These are phyloP conservation scores for Abrus pulchellus DNA, from an alignment of 306 rosid genomes.

Conservation along the genomic window DNA sequence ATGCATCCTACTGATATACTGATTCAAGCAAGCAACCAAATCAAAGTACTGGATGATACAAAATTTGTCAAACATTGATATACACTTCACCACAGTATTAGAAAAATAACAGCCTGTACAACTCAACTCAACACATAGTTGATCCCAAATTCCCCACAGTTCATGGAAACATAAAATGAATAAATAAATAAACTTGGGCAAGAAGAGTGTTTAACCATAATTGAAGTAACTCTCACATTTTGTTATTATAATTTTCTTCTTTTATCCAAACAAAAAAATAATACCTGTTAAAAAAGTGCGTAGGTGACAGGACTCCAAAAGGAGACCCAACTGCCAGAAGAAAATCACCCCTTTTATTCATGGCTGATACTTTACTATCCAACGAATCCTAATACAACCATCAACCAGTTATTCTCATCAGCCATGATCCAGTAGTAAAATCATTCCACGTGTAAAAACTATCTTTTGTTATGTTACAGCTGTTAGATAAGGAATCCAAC, in stretches of 20 bases:
- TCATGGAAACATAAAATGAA: slow-evolving; percentile 13
- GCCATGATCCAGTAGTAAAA: slow-evolving; percentile 39
- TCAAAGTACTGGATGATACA: slow-evolving; percentile 43
- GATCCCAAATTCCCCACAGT: slow-evolving; percentile 36
- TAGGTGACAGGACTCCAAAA: slow-evolving; percentile 90
- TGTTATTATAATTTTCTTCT: slow-evolving; percentile 3
- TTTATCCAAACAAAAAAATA: slow-evolving; percentile 14
- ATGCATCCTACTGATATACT: slow-evolving; percentile 88
- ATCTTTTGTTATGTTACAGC: background rate
- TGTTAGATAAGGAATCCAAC: slow-evolving; percentile 33
- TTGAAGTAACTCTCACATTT: slow-evolving; percentile 27
- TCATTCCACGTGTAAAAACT: slow-evolving; percentile 3
- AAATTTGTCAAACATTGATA: slow-evolving; percentile 32
- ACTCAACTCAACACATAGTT: slow-evolving; percentile 23
- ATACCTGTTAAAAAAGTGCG: slow-evolving; percentile 94
- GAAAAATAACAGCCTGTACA: slow-evolving; percentile 27
- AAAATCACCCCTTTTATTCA: slow-evolving; percentile 78
- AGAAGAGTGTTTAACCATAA: slow-evolving; percentile 38
- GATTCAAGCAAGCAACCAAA: slow-evolving; percentile 58
- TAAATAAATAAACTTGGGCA: slow-evolving; percentile 12
- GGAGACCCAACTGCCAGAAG: slow-evolving; percentile 95
- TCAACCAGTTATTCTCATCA: slow-evolving; percentile 44
- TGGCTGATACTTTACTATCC: slow-evolving; percentile 61
- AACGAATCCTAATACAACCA: slow-evolving; percentile 64
- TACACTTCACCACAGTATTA: slow-evolving; percentile 25